phyloP scores from a whole-genome alignment of 106 monocot genomes.

The Dendrobium officinale region DNA sequence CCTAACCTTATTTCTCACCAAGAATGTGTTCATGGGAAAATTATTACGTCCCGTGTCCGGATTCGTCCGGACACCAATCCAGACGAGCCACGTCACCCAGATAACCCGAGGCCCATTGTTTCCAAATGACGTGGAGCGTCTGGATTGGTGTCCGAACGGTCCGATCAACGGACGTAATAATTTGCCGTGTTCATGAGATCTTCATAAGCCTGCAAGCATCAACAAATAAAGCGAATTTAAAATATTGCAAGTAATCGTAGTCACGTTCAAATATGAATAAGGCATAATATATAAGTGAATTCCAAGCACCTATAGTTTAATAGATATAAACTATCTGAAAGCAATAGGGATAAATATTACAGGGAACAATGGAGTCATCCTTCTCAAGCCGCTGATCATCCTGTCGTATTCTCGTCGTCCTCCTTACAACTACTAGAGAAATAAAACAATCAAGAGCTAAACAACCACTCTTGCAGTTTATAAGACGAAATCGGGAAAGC shows the following conservation, averaged over 20 bases:
- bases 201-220: slow-evolving; percentile 76
- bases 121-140: no score
- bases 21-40: slow-evolving; percentile 52
- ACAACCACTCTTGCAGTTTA: not conserved
- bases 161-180: no score
- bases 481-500: not conserved
- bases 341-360: no score
- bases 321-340: no score
- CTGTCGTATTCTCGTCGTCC: slow-evolving; percentile 46
- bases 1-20: slow-evolving; percentile 81
- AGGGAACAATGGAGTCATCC: slow-evolving; percentile 6
- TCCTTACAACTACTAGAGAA: slow-evolving; percentile 48
- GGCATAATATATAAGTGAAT: no score
- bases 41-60: no score
- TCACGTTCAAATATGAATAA: not conserved
- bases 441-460: not conserved
- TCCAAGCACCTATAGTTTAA: no score
- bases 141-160: no score
- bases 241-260: not conserved
- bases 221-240: not conserved
- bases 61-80: no score
- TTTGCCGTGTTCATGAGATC: slow-evolving; percentile 36
- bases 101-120: no score
- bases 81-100: no score
- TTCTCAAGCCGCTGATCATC: slow-evolving; percentile 46